phyloP scores from a whole-genome alignment of 257 asterid genomes.

The Solanum lycopersicoides region DNA sequence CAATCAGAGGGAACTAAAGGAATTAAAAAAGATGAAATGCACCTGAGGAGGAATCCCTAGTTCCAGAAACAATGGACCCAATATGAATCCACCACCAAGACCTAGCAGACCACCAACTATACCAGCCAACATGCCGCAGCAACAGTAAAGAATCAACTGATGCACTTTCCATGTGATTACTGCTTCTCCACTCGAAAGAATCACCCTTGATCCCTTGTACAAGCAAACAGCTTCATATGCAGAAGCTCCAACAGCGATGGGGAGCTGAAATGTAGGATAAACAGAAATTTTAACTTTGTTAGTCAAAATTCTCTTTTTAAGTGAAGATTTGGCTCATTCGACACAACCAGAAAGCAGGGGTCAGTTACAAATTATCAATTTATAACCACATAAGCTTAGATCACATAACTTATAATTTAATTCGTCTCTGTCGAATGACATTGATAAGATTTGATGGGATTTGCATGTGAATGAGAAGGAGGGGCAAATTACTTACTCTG shows the following conservation, averaged over 20 bases:
- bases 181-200: slow-evolving; percentile 29
- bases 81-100: slow-evolving; percentile 63
- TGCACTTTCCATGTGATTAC: slow-evolving; percentile 31
- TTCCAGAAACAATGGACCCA: slow-evolving; percentile 48
- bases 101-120: slow-evolving; percentile 57
- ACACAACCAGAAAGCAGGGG: neutral
- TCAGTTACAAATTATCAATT: neutral
- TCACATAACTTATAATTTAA: neutral
- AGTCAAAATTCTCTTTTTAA: neutral
- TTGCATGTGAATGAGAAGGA: neutral
- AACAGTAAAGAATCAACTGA: slow-evolving; percentile 39
- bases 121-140: slow-evolving; percentile 48
- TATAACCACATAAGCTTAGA: neutral
- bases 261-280: slow-evolving; percentile 24
- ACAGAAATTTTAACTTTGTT: neutral
- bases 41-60: slow-evolving; percentile 66
- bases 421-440: neutral
- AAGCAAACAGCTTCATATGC: slow-evolving; percentile 43
- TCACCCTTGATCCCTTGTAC: slow-evolving; percentile 39
- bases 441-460: neutral
- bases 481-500: neutral
- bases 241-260: slow-evolving; percentile 43
- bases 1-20: neutral
- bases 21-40: neutral
- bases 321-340: neutral